Evolutionary conservation across 1,284 basidiomycete species (phyloP).

Genomic region (Ceratobasidium sp.): DNA sequence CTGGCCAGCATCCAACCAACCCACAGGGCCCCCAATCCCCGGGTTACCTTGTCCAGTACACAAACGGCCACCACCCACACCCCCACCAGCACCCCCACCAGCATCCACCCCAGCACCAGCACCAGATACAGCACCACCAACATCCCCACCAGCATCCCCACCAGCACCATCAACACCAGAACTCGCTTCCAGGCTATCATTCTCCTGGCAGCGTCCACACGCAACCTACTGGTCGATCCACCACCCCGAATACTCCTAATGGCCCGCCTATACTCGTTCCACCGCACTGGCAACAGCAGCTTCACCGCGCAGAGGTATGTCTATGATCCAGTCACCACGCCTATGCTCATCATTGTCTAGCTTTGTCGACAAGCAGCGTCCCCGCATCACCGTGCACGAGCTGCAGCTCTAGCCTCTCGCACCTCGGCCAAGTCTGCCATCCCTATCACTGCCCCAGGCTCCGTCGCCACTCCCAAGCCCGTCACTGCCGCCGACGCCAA

Average conservation of each 20-base stretch:
- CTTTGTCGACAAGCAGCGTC: conserved; percentile 79
- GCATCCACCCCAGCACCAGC: conserved; percentile 65
- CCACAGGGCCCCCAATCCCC: conserved; percentile 71
- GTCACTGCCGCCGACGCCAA: conserved; percentile 58
- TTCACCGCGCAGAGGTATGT: conserved; percentile 48
- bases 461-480: conserved; percentile 53
- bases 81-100: conserved; percentile 56
- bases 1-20: conserved; percentile 60
- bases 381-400: conserved; percentile 81
- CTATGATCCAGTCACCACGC: neutral
- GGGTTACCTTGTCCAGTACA: conserved; percentile 72
- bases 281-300: conserved; percentile 52
- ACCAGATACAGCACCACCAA: conserved; percentile 52
- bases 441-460: conserved; percentile 84
- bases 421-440: conserved; percentile 81
- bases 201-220: conserved; percentile 50
- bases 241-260: conserved; percentile 67
- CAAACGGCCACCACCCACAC: conserved; percentile 62
- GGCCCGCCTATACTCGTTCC: conserved; percentile 23
- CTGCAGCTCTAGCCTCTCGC: conserved; percentile 80
- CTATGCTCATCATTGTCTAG: conserved; percentile 54
- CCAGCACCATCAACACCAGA: conserved; percentile 70
- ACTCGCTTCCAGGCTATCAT: conserved; percentile 63
- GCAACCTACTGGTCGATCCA: conserved; percentile 60
- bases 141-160: conserved; percentile 59